phyloP scores from a whole-genome alignment of 1,139 yeast species.

The Suhomyces coccinellae region DNA sequence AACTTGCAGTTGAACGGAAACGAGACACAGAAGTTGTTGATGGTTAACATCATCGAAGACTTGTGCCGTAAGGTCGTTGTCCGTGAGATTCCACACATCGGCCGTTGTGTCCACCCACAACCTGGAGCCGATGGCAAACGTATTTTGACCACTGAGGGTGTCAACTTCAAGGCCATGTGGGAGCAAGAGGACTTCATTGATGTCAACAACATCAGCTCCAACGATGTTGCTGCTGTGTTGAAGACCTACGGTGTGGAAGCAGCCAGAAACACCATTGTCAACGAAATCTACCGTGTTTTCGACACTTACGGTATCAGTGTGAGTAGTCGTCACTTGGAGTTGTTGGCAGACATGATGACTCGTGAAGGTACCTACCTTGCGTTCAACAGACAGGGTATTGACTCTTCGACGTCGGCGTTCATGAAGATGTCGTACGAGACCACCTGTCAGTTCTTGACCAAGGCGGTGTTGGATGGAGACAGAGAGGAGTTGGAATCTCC shows the following conservation, averaged over 20 bases:
- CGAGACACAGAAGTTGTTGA: slow-evolving; percentile 86
- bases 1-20: slow-evolving; percentile 74
- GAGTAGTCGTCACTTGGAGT: slow-evolving; percentile 89
- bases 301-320: slow-evolving; percentile 95
- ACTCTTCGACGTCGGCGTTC: slow-evolving; percentile 90
- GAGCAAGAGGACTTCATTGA: slow-evolving; percentile 90
- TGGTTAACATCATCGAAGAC: slow-evolving; percentile 95
- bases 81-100: slow-evolving; percentile 87
- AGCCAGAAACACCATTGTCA: slow-evolving; percentile 94
- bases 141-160: slow-evolving; percentile 93
- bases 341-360: slow-evolving; percentile 99
- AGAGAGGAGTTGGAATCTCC: slow-evolving; percentile 89
- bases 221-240: slow-evolving; percentile 90
- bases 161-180: slow-evolving; percentile 97
- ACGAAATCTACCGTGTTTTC: slow-evolving; percentile 94
- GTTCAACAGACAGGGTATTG: slow-evolving; percentile 97
- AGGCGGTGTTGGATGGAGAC: slow-evolving; percentile 92
- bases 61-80: slow-evolving; percentile 89
- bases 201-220: slow-evolving; percentile 84
- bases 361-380: slow-evolving; percentile 97
- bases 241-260: slow-evolving; percentile 98
- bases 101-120: slow-evolving; percentile 88
- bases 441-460: slow-evolving; percentile 94
- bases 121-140: slow-evolving; percentile 62
- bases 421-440: slow-evolving; percentile 99